Evolutionary conservation across 257 asterid species (phyloP), one percentile per base, ranked within the genome.

Genomic region (Solanum paucissectum): DNA sequence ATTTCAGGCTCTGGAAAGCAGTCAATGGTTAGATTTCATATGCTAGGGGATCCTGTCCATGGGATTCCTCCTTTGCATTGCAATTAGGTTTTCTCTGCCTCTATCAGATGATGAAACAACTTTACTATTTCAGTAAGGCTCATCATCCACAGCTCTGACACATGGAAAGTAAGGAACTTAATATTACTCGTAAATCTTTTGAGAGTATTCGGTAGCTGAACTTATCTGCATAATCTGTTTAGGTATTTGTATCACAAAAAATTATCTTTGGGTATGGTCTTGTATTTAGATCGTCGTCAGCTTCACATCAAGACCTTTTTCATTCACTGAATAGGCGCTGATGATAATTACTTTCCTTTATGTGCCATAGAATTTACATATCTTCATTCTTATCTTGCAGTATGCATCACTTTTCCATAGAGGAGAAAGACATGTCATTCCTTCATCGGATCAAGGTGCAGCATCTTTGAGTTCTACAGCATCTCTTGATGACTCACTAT

Each of bases 401-500:
- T 95, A 96, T 87, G 83, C 93, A 27, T 93, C 98, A 9, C 79
- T 94, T 83, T 94, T 95, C 89, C 97, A 84, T 49, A 91, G 99
- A 93, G 96, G 93, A 86, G 94, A 91, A 85, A 52, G 62, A 44
- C 92, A 90, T 87, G 92, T 91, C 83, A 88, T 94, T 25, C 66
- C 96, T 84, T 90, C 94, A 62, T 91, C 98, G 21, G 44, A 90
- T 71, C 95, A 90, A 72, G 98, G 92, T 49, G 49, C 94, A 73
- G 34, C 98, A 72, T 93, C 98, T 69, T 85, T 93, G 87, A 90
- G 89, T 87, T 93, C 96, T 52, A 81, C 91, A 81, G 64, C 89
- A 64, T 88, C 98, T 37, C 93, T 92, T 29, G 98, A 95, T 90
- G 91, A 90, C 91, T 94, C 99, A 72, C 84, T 96, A 37, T 94